phyloP scores from a whole-genome alignment of 306 rosid genomes.

The Cucurbita ficifolia region DNA sequence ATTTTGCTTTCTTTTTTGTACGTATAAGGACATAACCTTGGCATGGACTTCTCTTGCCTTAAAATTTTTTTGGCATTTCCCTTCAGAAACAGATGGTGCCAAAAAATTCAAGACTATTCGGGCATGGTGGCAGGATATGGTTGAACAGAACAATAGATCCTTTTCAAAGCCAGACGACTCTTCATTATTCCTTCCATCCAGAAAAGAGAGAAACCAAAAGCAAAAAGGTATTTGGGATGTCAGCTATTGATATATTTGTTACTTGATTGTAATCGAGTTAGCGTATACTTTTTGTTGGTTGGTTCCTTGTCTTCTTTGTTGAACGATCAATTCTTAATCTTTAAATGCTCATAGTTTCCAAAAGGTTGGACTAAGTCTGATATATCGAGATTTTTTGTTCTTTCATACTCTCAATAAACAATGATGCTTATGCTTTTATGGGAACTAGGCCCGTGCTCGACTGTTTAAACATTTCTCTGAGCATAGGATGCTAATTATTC shows the following conservation, averaged over 20 bases:
- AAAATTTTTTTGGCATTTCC: not conserved
- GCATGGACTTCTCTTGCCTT: not conserved
- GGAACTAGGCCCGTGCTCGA: not conserved
- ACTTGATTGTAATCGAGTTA: not conserved
- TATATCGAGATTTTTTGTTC: not conserved
- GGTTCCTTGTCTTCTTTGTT: not conserved
- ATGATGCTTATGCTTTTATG: not conserved
- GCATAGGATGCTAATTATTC: not conserved
- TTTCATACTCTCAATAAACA: not conserved
- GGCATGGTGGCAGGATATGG: conserved; percentile 91
- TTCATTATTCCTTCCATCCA: conserved; percentile 16
- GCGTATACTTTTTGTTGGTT: not conserved
- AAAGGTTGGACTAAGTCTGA: not conserved
- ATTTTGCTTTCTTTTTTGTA: not conserved
- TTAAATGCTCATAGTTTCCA: not conserved
- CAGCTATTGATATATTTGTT: not conserved
- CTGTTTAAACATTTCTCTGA: not conserved
- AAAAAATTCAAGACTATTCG: conserved; percentile 71
- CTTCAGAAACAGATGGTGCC: conserved; percentile 38
- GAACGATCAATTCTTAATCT: not conserved
- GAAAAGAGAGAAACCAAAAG: conserved; percentile 7
- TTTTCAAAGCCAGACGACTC: conserved; percentile 18
- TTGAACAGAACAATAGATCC: conserved; percentile 34
- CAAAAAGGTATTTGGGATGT: conserved; percentile 31
- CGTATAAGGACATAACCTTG: not conserved